Base-by-base conservation (phyloP, 331 rosid species). In the Acacia pycnantha region DNA sequence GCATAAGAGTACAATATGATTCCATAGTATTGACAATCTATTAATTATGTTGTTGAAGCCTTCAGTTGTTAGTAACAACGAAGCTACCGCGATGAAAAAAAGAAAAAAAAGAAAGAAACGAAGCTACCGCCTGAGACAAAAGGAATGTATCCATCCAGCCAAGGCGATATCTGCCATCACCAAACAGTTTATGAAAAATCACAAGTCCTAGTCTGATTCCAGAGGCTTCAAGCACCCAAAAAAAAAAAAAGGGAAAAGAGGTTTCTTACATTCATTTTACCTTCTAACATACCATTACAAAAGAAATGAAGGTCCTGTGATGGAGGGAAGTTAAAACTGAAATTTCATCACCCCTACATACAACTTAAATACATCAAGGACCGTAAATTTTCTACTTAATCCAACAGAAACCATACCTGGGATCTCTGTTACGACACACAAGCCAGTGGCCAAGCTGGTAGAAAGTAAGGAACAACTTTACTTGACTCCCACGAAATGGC, bases 401-500 rank as follows among this genome's bases (percentile, higher is more conserved):
- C 44, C 56, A 24, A 73, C 21, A 29, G 40, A 47, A 77, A 77
- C 61, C 82, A 76, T 70, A 77, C 44, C 66, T 40, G 35, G 69
- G 59, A 70, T 81, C 11, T 59, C 15, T 22, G 27, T 72, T 62
- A 70, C 11, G 77, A 50, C 82, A 80, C 79, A 64, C 62, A 65
- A 68, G 90, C 69, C 8, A 37, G 37, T 46, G 97, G 93, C 97
- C 97, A 93, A 24, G 89, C 77, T 35, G 92, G 93, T 48, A 51
- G 87, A 81, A 87, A 91, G 92, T 83, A 93, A 24, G 97, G 94
- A 67, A 89, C 88, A 16, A 89, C 88, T 81, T 80, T 81, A 79
- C 97, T 86, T 68, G 88, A 84, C 74, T 89, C 95, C 93, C 92
- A 88, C 33, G 92, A 84, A 82, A 93, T 84, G 62, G 89, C n/a